phyloP scores from a whole-genome alignment of 306 rosid genomes.

The Trifolium repens region DNA sequence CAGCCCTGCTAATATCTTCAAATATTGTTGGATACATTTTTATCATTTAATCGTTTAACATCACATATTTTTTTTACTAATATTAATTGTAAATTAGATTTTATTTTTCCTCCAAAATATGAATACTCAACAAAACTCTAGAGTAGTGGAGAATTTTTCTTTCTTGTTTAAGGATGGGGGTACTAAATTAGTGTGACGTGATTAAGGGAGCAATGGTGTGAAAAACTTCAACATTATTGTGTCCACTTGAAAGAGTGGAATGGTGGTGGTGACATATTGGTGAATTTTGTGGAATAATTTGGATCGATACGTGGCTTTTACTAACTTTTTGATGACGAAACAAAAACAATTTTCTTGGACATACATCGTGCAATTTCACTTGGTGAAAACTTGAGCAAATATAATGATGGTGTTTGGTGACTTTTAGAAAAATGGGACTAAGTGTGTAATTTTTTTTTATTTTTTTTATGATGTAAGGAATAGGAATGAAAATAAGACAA shows the following conservation, averaged over 20 bases:
- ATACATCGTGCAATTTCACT: conserved; percentile 18
- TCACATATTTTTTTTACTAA: too few relatives aligned
- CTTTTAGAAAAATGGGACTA: neutral
- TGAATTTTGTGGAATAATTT: conserved; percentile 11
- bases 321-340: conserved; percentile 27
- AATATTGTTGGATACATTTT: too few relatives aligned
- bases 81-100: too few relatives aligned
- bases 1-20: too few relatives aligned
- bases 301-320: neutral
- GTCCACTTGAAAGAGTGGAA: conserved; percentile 27
- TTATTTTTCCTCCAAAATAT: too few relatives aligned
- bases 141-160: too few relatives aligned
- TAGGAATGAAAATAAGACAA: neutral
- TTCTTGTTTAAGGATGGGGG: neutral
- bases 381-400: conserved; percentile 12
- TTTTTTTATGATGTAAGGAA: neutral
- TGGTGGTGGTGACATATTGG: conserved; percentile 17
- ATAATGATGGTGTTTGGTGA: conserved; percentile 11
- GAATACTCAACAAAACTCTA: too few relatives aligned
- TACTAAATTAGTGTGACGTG: too few relatives aligned
- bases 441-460: neutral
- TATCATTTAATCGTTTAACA: too few relatives aligned
- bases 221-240: neutral
- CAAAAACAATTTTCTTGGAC: neutral
- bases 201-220: neutral